Percentiles rank a stretch among this genome's conserved stretches.
Evolutionary conservation across 805 yeast species (phyloP).

Genomic region (Yamadazyma insecticola): DNA sequence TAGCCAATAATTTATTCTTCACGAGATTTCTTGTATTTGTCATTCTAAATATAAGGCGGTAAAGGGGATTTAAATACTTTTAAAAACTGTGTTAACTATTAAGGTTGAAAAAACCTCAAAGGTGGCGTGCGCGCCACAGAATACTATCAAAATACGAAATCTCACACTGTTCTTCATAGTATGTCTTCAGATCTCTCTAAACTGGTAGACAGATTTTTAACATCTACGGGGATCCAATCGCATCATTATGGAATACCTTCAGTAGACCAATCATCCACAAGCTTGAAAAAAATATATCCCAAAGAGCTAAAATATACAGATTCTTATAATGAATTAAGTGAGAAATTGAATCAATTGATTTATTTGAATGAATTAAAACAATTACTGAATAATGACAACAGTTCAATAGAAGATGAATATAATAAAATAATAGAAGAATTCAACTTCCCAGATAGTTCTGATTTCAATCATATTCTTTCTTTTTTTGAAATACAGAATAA

Average conservation of each 20-base stretch:
- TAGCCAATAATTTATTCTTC: slow-evolving; percentile 45
- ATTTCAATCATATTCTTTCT: slow-evolving; percentile 7
- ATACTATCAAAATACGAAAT: no score
- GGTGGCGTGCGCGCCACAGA: no score
- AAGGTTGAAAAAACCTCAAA: background rate
- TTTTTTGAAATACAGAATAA: slow-evolving; percentile 5
- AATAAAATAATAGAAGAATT: slow-evolving; percentile 9
- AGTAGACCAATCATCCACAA: slow-evolving; percentile 2
- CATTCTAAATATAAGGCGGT: no score
- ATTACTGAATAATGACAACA: slow-evolving; percentile 12
- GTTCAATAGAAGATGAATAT: slow-evolving; percentile 13
- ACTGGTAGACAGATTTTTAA: slow-evolving; percentile 8
- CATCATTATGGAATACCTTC: slow-evolving; percentile 33
- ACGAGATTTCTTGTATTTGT: no score
- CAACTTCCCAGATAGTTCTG: background rate
- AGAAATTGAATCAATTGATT: slow-evolving; percentile 22
- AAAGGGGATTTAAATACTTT: no score
- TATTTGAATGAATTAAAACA: slow-evolving; percentile 23
- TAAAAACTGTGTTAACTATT: background rate
- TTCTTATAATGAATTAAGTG: slow-evolving; percentile 19
- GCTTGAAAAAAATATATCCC: slow-evolving; percentile 3
- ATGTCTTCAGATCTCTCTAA: no score
- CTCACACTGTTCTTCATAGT: no score
- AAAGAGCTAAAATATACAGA: slow-evolving; percentile 22
- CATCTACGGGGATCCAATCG: slow-evolving; percentile 13